Base-by-base conservation (phyloP, 768 basidiomycete species). In the Amanita exitialis region DNA sequence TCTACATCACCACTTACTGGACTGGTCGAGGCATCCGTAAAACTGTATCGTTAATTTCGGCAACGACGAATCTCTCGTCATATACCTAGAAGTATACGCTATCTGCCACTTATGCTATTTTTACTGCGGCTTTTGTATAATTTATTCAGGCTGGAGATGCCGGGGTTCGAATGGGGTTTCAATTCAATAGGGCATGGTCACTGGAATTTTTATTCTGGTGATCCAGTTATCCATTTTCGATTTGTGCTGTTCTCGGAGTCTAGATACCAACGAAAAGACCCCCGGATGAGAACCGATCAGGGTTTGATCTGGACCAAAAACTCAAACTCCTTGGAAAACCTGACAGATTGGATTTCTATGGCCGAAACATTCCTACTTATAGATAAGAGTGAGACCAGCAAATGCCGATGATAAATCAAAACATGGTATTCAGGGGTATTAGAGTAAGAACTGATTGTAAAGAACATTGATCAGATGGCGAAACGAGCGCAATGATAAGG, bases 21-120 rank as follows among this genome's bases (percentile, higher is more conserved):
- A 62, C 61, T 58, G 42, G 49, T 49, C 57, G 53, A 52, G 54
- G 30, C 49, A 50, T 32, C 25, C 30, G 38, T 53, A 53, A 47
- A 57, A 57, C 52, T 63, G 62, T 64, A 62, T 64, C 59, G 62
- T 55, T 52, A 52, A 47, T 52, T 27, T 28, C 13, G n/a, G 15
- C 28, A 18, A 25, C 44, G 39, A 47, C 36, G 43, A 23, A 36
- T 45, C 51, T 28, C 44, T 44, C 44, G 28, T 45, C 54, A 54
- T 58, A 61, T 55, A 59, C 59, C 53, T 56, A 54, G 51, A 55
- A 23, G 42, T 50, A 54, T 57, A 57, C 45, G n/a, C 54, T 49
- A 43, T 49, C 16, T 18, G 36, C 43, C 41, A 36, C 8, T 32
- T 23, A 36, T 51, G 30, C 5, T 48, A 53, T 53, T 23, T 48